Evolutionary conservation across 345 rosid genomes (phyloP), one percentile per base, ranked within the genome.

Genomic region (Moricandia moricandioides): DNA sequence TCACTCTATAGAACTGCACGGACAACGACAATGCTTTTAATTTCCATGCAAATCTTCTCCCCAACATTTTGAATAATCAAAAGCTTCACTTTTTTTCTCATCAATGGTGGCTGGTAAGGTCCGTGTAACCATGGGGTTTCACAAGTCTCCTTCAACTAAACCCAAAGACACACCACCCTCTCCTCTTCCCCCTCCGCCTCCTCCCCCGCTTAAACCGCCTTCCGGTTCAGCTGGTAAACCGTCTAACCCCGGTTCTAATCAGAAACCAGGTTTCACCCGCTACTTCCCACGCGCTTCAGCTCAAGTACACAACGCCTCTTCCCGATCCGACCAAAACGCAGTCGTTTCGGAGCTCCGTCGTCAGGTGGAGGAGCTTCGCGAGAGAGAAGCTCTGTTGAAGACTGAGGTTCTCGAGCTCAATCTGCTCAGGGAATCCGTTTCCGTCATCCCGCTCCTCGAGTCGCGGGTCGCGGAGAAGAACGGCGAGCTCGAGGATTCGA

Each of bases 211-310:
- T 72, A 74, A 76, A 11, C 43, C 78, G 2, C 74, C 78, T 58
- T 78, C 81, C 39, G 62, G 78, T 21, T 67, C 87, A 1, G 24
- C 69, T 11, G 6, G 60, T n/a, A 73, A 73, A 78, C 70, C 78
- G 10, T 0, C 54, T 0, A 58, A 57, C 14, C 47, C 71, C 40
- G 21, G 5, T 57, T 65, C 70, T 33, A 54, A 54, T 33, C 84
- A 77, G 18, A 87, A 85, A 69, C 61, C 87, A 0, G 79, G 80
- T 0, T 91, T 90, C 72, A 84, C 97, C 0, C 94, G 97, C 24
- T 92, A 92, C 82, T 92, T 95, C 88, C 99, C 99, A 5, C 97
- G 98, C 55, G 77, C 99, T 61, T 92, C 98, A 5, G 91, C 98
- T 6, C 98, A 95, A 72, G 98, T 95, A 60, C 99, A 91, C 89